Conservation (phyloP, 371 early-diverging fungal genomes). For the Chytridium lagenaria region DNA sequence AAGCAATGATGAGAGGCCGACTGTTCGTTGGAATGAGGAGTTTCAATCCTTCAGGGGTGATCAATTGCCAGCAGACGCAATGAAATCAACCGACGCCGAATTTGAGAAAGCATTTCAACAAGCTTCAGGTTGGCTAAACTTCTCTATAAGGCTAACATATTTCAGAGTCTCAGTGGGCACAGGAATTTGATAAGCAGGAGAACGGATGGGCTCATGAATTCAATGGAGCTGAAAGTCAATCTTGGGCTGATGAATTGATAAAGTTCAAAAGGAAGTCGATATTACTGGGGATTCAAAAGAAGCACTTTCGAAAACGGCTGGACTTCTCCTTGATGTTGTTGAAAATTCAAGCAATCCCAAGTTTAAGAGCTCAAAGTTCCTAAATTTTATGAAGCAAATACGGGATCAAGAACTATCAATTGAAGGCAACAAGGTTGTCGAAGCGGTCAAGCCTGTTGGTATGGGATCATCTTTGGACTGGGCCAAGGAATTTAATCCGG, state of each 20-base stretch:
- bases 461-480: slow-evolving; percentile 40
- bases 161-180: slow-evolving; percentile 50
- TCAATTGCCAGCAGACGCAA: slow-evolving; percentile 36
- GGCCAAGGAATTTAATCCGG: slow-evolving; percentile 56
- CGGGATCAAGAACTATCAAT: slow-evolving; percentile 87
- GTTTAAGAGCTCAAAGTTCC: slow-evolving; percentile 88
- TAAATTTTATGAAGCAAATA: slow-evolving; percentile 87
- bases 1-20: no score
- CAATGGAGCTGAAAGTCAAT: slow-evolving; percentile 41
- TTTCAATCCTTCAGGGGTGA: slow-evolving; percentile 46
- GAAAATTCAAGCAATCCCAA: slow-evolving; percentile 80
- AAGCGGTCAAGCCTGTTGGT: slow-evolving; percentile 49
- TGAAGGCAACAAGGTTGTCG: slow-evolving; percentile 83
- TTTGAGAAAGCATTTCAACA: slow-evolving; percentile 80
- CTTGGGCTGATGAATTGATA: slow-evolving; percentile 53
- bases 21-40: slow-evolving; percentile 51
- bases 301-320: slow-evolving; percentile 85
- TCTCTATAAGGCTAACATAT: neutral
- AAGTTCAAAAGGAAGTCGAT: slow-evolving; percentile 28
- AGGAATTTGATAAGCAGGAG: slow-evolving; percentile 60
- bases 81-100: slow-evolving; percentile 57
- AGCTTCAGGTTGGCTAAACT: slow-evolving; percentile 56
- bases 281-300: slow-evolving; percentile 41
- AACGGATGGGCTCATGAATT: slow-evolving; percentile 63
- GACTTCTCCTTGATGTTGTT: slow-evolving; percentile 79